Base-by-base conservation (phyloP, 768 basidiomycete genomes). In the Tephrocybe sp. region DNA sequence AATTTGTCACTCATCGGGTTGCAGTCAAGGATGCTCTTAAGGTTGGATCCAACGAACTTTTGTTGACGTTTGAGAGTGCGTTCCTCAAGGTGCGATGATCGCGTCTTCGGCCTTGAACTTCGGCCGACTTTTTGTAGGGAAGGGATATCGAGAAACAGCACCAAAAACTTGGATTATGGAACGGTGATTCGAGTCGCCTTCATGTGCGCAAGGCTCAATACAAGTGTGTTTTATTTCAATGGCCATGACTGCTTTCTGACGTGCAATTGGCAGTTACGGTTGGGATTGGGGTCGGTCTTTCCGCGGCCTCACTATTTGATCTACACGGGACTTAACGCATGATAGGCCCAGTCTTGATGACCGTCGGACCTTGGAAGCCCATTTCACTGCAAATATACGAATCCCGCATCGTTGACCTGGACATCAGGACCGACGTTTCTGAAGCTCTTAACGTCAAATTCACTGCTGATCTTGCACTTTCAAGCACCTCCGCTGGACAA, bases 171-270 rank as follows among this genome's bases (percentile, higher is more conserved):
- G 64, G 73, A 2, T 70, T 88, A 6, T 94, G 91, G 94, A 98
- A 97, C 60, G 95, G 96, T 8, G 92, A 96, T 64, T 85, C 90
- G 0, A 90, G 89, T 60, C 82, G 95, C 37, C 73, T 97, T 25
- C 91, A 95, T 63, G 89, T 95, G 20, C 81, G 94, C 41, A 98
- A 97, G 71, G 93, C 94, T 1, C 90, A 93, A 63, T 97, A 94
- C 73, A 88, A 91, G 83, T 93, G 81, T 68, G 45, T 55, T 58
- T 17, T 26, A 5, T 4, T 20, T 47, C 10, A 17, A 47, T 51
- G 14, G 18, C 26, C 26, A 14, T 4, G 21, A 15, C 18, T n/a
- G n/a, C n/a, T n/a, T n/a, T n/a, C n/a, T n/a, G n/a, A n/a, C n/a
- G n/a, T n/a, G n/a, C n/a, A n/a, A n/a, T n/a, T n/a, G n/a, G n/a